A percentile compares a stretch with the other conserved stretches of the same genome.
phyloP scores from a whole-genome alignment of 176 grass and related monocot genomes.

The Lolium multiflorum region DNA sequence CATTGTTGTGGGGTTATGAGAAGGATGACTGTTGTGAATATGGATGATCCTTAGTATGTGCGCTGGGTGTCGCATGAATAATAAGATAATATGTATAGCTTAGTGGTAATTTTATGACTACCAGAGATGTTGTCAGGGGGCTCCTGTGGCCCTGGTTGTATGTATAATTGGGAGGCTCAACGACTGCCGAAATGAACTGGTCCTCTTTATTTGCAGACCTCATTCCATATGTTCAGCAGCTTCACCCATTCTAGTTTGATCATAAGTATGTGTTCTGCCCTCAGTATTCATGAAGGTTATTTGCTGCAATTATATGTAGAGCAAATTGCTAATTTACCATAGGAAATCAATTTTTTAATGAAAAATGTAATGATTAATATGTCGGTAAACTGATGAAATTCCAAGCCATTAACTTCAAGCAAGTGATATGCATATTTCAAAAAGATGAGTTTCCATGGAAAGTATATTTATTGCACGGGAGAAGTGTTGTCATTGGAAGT shows the following conservation, averaged over 20 bases:
- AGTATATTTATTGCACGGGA: no score
- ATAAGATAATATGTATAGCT: conserved; percentile 50
- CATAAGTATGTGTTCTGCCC: not conserved
- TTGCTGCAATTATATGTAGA: not conserved
- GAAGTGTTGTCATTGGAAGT: no score
- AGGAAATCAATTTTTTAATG: not conserved
- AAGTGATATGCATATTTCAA: not conserved
- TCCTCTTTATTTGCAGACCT: conserved; percentile 12
- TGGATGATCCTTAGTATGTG: conserved; percentile 31
- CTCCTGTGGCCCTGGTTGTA: conserved; percentile 25
- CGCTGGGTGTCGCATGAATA: conserved; percentile 28
- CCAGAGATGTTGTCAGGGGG: conserved; percentile 4
- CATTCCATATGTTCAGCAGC: not conserved
- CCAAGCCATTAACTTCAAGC: not conserved
- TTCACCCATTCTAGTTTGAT: not conserved
- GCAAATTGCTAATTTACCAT: not conserved
- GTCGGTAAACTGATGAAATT: not conserved
- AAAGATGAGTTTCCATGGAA: not conserved
- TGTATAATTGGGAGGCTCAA: conserved; percentile 43
- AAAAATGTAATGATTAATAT: not conserved
- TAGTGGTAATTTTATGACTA: conserved; percentile 31
- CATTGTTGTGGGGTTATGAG: conserved; percentile 27
- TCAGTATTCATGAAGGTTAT: not conserved
- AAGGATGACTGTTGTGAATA: conserved; percentile 46
- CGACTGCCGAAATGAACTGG: not conserved